phyloP scores from a whole-genome alignment of 2,329 filamentous ascomycete species.

The Colletotrichum endophyticum region DNA sequence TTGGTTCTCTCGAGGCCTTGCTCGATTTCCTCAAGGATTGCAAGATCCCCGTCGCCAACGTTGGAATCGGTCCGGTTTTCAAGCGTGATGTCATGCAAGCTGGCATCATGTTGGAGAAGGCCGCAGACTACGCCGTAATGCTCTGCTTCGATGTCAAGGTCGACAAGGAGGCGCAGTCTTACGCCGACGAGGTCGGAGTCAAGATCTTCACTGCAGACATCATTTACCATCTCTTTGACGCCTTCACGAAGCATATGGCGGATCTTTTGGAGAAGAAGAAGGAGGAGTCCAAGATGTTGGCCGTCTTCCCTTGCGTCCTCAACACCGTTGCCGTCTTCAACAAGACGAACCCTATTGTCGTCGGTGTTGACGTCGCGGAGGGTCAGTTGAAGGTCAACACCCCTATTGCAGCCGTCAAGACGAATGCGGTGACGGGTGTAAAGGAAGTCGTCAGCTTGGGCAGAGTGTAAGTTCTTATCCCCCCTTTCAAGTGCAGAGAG shows the following conservation, averaged over 20 bases:
- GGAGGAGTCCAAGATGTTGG: conserved; percentile 93
- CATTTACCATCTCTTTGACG: conserved; percentile 97
- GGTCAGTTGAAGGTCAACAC: conserved; percentile 87
- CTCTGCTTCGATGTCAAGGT: conserved; percentile 99
- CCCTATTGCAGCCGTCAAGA: conserved; percentile 86
- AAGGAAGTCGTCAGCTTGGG: conserved; percentile 88
- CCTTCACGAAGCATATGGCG: conserved; percentile 94
- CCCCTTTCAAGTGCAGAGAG: background rate
- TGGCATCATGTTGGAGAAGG: conserved; percentile 95
- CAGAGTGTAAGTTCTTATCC: conserved; percentile 77
- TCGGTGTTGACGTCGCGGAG: conserved; percentile 95
- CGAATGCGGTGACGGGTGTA: conserved; percentile 75
- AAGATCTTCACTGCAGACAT: conserved; percentile 99
- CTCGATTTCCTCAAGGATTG: conserved; percentile 94
- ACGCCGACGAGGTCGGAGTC: conserved; percentile 92
- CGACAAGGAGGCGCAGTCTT: conserved; percentile 90
- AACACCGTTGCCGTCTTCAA: conserved; percentile 94
- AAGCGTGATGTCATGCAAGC: conserved; percentile 97
- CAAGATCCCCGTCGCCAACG: conserved; percentile 97
- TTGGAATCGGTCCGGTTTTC: conserved; percentile 96
- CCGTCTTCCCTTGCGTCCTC: conserved; percentile 96
- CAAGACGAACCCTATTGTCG: conserved; percentile 93
- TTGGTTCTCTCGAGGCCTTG: conserved; percentile 94
- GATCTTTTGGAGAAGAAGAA: conserved; percentile 88
- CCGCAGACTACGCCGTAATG: conserved; percentile 97